Evolutionary conservation across 2,329 filamentous ascomycete species (phyloP), one percentile per base, ranked within the genome.

Genomic region (Fusarium incarnatum): DNA sequence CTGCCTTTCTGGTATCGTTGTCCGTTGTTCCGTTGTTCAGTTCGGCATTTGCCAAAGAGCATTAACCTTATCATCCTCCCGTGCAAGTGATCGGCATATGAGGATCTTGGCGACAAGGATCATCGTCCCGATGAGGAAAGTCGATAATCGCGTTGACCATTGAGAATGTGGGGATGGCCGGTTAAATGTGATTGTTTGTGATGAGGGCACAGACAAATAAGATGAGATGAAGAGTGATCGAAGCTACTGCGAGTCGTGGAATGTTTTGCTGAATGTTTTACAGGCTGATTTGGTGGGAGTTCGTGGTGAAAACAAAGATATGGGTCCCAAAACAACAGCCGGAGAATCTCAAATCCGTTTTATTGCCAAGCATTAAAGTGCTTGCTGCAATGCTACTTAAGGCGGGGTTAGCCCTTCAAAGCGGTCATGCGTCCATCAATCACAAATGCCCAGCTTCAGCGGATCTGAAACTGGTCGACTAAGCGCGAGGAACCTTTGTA

Each of bases 1-100:
- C 60, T 64, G 61, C 61, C 61, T 64, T 58, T 64, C 60, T 64
- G 16, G 61, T 64, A 23, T 34, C 20, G 20, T 41, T 22, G 50
- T 64, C 61, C 61, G 61, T 64, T 64, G 16, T 23, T 64, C 60
- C 60, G 61, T 49, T 20, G 23, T 64, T 55, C 50, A 64, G 40
- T 58, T 59, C 61, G 61, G 61, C 60, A 64, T 64, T 58, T 41
- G 27, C 16, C 22, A 41, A 18, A 34, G 47, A 64, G 60, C 34
- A 46, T 64, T 45, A 64, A 64, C 60, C 61, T 64, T 64, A 64
- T 64, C 61, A 58, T 58, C 11, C 18, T 64, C 45, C 60, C 61
- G 60, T 46, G 10, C 40, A 50, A 64, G 61, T 64, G 61, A 64
- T 64, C 60, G 60, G 45, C 61, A 64, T 64, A 58, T 32, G 28